Percentiles rank a stretch among this genome's conserved stretches.
These are phyloP conservation scores for Boletus sp. DNA, from an alignment of 1,284 basidiomycete species.

Conservation along the genomic window DNA sequence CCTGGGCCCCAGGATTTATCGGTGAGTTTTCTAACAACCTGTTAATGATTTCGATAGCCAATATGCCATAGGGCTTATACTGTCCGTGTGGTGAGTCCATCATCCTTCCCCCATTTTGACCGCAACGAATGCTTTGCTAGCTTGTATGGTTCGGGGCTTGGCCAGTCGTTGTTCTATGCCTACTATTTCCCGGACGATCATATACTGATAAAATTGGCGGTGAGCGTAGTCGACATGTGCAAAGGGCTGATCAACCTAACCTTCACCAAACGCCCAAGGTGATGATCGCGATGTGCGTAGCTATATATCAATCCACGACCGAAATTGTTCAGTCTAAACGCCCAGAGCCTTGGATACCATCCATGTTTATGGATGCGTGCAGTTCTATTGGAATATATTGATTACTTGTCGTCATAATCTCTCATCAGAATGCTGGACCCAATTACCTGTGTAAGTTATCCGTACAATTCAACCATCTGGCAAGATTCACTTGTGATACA, in stretches of 20 bases:
- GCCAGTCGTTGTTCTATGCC: conserved; percentile 9
- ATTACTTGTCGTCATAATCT: conserved; percentile 2
- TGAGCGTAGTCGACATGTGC: not conserved
- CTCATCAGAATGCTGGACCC: not conserved
- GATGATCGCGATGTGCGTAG: not conserved
- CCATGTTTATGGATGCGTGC: conserved; percentile 3
- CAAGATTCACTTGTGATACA: not conserved
- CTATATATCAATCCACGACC: not conserved
- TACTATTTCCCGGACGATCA: conserved; percentile 6
- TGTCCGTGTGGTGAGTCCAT: conserved; percentile 1
- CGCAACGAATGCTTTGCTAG: not conserved
- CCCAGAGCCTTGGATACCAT: conserved; percentile 6
- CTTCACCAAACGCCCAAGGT: not conserved
- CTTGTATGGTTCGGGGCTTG: conserved; percentile 7
- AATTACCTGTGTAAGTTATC: conserved; percentile 3
- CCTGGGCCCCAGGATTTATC: conserved; percentile 10
- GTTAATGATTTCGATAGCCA: not conserved
- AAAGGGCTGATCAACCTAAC: not conserved
- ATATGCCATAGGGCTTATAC: not conserved
- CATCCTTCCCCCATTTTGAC: not conserved
- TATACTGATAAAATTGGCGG: not conserved
- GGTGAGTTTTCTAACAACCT: conserved; percentile 1
- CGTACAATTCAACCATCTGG: not conserved
- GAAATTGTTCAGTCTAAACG: not conserved
- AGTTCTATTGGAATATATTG: conserved; percentile 6